Base-by-base conservation (phyloP, 2,329 filamentous ascomycete species). In the Alternaria conjuncta region DNA sequence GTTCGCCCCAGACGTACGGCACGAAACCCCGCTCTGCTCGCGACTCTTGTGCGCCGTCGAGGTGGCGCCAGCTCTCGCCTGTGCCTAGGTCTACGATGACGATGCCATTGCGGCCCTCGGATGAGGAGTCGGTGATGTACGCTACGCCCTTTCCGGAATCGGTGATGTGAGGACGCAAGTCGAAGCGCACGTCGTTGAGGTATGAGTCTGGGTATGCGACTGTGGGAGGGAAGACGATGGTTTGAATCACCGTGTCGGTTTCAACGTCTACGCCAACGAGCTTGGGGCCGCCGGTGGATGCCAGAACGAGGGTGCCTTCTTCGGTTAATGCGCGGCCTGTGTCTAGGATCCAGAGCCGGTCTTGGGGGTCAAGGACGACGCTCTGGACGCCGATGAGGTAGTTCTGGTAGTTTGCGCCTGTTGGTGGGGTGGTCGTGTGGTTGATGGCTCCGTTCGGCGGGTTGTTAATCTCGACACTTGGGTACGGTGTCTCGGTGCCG, bases 141-240 rank as follows among this genome's bases (percentile, higher is more conserved):
- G 84, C 84, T 13, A 86, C 69, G 18, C 85, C 85, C 26, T 81
- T 66, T 4, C 84, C 84, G 3, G 79, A 78, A 13, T 74, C 64
- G 0, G 82, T 82, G 7, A 84, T 32, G 18, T 72, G 70, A 3
- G 81, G 55, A 13, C 81, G 80, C n/a, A 86, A 78, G 66, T 87
- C 85, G 73, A 87, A 84, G 54, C 85, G 83, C 9, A 87, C 78
- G 64, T 87, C 85, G 69, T 87, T 87, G 36, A 86, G 80, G 64
- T 87, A 87, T 15, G 80, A 83, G 66, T 84, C 83, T 12, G 82
- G 65, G 55, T 79, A 84, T 6, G 83, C 84, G 10, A 86, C 84
- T 7, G 74, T 80, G 1, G 76, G 63, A 0, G 83, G 82, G 72
- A 87, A 87, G 6, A 84, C 70, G 58, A 87, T 87, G 2, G 84